Evolutionary conservation across 768 basidiomycete species (phyloP), one percentile per base, ranked within the genome.

Genomic region (Russula sp.): DNA sequence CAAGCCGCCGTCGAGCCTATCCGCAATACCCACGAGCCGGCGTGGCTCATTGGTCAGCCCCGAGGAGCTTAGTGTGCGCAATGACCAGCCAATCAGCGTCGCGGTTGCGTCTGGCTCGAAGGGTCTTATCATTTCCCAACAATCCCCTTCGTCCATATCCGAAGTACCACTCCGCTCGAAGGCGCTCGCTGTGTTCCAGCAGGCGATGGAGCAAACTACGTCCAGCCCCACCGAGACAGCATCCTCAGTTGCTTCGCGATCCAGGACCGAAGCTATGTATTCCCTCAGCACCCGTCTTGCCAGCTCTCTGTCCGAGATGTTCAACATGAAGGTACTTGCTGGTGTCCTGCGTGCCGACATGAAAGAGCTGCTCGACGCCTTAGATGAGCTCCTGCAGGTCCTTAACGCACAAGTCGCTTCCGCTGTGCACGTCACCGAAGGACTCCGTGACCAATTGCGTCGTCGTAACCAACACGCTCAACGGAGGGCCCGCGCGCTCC

Each of bases 281-380:
- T 59, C 67, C 71, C 65, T 81, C 59, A 77, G 78, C 64, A 70
- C 77, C 59, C 74, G 73, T 59, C 67, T 77, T 22, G 72, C 76
- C 45, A 74, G 78, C 63, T 77, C 82, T 16, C 69, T 86, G 43
- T 78, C 83, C 13, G 83, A 82, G 42, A 74, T 75, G 42, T 79
- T 76, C 47, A 74, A 78, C 56, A 78, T 78, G 49, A 76, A 76
- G 13, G 69, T 79, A 25, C 68, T 77, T 2, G 73, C 78, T 7
- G 73, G 73, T 20, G 45, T 55, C n/a, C 71, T 84, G 22, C 76
- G 76, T 9, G 76, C 73, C 55, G 85, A 87, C 59, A 70, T 85
- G 54, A 75, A 78, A 22, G 85, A 86, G 64, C 74, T 87, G 20
- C 69, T 81, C 38, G 80, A 81, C 29, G 83, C 83, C 4, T 75